A percentile compares a stretch with the other conserved stretches of the same genome.
Conservation (phyloP, 139 green algal genomes). For the Closterium sp. region DNA sequence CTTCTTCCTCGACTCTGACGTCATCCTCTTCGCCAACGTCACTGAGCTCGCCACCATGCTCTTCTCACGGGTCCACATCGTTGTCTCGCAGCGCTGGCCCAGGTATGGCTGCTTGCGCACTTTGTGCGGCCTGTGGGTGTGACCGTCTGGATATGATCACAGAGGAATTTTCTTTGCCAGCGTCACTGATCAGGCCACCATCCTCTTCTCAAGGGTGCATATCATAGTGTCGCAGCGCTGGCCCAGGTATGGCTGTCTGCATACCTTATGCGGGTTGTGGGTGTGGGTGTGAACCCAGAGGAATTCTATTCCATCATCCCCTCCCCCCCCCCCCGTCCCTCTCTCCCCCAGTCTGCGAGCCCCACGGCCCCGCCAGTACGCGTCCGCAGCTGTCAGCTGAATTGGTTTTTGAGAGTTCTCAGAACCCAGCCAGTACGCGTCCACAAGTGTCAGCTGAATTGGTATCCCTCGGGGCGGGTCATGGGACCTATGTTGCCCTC, state of each 20-base stretch:
- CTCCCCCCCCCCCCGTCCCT: background rate
- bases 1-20: slow-evolving; percentile 26
- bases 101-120: background rate
- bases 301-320: no score
- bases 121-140: background rate
- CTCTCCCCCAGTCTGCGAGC: background rate
- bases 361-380: background rate
- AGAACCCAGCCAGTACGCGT: background rate
- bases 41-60: slow-evolving; percentile 23
- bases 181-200: background rate
- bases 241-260: background rate
- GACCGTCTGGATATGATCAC: background rate
- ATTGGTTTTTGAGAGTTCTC: background rate
- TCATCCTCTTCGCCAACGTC: slow-evolving; percentile 32
- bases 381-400: background rate
- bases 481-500: slow-evolving; percentile 17
- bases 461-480: no score
- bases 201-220: background rate
- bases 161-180: background rate
- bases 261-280: no score
- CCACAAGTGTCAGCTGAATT: background rate
- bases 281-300: background rate
- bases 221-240: background rate
- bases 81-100: slow-evolving; percentile 10
- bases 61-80: background rate